A percentile compares a stretch with the other conserved stretches of the same genome.
phyloP scores from a whole-genome alignment of 2,329 filamentous ascomycete genomes.

The Colletotrichum ledebouriae region DNA sequence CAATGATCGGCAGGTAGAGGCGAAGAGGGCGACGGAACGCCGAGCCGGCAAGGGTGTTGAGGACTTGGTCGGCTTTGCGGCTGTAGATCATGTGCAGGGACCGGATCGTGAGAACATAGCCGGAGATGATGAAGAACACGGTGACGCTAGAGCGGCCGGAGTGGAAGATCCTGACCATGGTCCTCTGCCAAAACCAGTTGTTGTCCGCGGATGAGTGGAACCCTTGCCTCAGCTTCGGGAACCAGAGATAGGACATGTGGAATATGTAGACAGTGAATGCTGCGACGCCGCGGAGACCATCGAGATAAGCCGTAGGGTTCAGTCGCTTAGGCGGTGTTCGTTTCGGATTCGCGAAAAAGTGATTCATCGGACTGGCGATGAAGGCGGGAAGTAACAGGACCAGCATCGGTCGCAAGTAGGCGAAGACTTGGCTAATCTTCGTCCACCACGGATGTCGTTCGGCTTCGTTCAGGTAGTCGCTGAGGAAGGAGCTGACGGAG shows the following conservation, averaged over 20 bases:
- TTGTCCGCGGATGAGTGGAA: slow-evolving; percentile 57
- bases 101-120: slow-evolving; percentile 70
- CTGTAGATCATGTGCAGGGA: slow-evolving; percentile 60
- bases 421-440: background rate
- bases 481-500: slow-evolving; percentile 22
- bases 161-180: slow-evolving; percentile 66
- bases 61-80: slow-evolving; percentile 53
- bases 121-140: slow-evolving; percentile 73
- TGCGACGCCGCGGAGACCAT: slow-evolving; percentile 69
- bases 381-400: slow-evolving; percentile 6
- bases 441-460: background rate
- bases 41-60: slow-evolving; percentile 61
- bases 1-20: slow-evolving; percentile 63
- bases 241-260: slow-evolving; percentile 55
- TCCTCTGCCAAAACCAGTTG: slow-evolving; percentile 60
- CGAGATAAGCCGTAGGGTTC: slow-evolving; percentile 67
- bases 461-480: background rate
- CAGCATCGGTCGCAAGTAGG: background rate
- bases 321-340: slow-evolving; percentile 42
- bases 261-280: slow-evolving; percentile 69
- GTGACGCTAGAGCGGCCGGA: slow-evolving; percentile 69
- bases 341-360: background rate
- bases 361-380: background rate
- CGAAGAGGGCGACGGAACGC: slow-evolving; percentile 65
- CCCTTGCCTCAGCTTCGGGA: slow-evolving; percentile 43